Percentiles rank a stretch among this genome's conserved stretches.
These are phyloP conservation scores for Arachis stenosperma DNA, from an alignment of 306 rosid genomes.

Conservation along the genomic window DNA sequence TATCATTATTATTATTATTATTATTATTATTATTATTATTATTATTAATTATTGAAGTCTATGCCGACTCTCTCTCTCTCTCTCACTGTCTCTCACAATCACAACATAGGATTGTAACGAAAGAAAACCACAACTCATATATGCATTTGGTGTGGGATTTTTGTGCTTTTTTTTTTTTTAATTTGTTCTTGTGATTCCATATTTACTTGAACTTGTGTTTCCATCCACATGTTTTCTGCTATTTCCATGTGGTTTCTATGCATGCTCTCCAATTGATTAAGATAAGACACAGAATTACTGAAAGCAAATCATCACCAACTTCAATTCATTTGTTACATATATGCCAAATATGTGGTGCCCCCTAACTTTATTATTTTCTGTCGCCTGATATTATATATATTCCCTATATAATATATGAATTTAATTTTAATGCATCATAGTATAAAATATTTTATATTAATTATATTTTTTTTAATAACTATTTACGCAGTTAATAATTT, in stretches of 20 bases:
- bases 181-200: no score
- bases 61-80: no score
- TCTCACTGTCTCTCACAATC: neutral
- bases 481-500: no score
- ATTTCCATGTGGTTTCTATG: neutral
- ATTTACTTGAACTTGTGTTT: neutral
- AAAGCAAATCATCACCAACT: neutral
- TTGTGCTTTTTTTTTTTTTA: neutral
- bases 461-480: no score
- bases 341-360: neutral
- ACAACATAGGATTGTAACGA: neutral
- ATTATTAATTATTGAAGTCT: no score
- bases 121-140: neutral
- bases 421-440: no score
- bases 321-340: neutral
- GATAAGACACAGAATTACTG: neutral
- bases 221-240: slow-evolving; percentile 24
- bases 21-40: no score
- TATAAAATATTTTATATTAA: no score
- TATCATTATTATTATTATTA: no score
- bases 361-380: slow-evolving; percentile 1
- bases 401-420: no score
- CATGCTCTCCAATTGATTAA: no score
- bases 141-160: neutral
- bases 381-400: no score